phyloP scores from a whole-genome alignment of 2,329 filamentous ascomycete genomes.

The Diaporthe citrichinensis region DNA sequence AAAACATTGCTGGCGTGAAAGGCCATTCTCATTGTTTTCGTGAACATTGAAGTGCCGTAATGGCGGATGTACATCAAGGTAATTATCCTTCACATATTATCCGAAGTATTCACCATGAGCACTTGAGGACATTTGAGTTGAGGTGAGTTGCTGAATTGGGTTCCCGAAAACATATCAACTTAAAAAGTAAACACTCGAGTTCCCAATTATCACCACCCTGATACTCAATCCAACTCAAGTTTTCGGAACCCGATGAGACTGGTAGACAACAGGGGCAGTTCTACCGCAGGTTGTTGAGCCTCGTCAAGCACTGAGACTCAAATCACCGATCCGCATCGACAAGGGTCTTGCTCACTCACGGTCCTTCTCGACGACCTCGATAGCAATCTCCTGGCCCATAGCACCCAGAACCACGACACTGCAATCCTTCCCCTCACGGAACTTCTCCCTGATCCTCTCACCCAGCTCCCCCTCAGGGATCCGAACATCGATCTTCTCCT shows the following conservation, averaged over 20 bases:
- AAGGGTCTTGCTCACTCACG: background rate
- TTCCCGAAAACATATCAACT: background rate
- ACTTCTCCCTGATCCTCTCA: slow-evolving; percentile 5
- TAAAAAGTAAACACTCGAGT: background rate
- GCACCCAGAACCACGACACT: slow-evolving; percentile 7
- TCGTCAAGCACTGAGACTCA: background rate
- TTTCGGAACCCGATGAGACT: no score
- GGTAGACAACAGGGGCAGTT: background rate
- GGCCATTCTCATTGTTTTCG: no score
- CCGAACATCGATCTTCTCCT: background rate
- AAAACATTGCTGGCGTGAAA: no score
- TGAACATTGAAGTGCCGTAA: no score
- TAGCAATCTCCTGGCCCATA: slow-evolving; percentile 7
- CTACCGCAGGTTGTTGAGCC: background rate
- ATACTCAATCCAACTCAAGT: no score
- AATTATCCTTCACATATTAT: no score
- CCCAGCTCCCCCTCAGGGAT: background rate
- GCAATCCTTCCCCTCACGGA: background rate
- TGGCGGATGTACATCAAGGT: no score
- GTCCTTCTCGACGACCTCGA: slow-evolving; percentile 4
- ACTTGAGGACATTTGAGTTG: background rate
- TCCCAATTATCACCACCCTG: background rate
- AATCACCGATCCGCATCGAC: background rate
- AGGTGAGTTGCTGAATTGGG: background rate
- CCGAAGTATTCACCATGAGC: no score